Evolutionary conservation across 768 basidiomycete genomes (phyloP), one percentile per base, ranked within the genome.

Genomic region (Cantharellus cinnabarinus): DNA sequence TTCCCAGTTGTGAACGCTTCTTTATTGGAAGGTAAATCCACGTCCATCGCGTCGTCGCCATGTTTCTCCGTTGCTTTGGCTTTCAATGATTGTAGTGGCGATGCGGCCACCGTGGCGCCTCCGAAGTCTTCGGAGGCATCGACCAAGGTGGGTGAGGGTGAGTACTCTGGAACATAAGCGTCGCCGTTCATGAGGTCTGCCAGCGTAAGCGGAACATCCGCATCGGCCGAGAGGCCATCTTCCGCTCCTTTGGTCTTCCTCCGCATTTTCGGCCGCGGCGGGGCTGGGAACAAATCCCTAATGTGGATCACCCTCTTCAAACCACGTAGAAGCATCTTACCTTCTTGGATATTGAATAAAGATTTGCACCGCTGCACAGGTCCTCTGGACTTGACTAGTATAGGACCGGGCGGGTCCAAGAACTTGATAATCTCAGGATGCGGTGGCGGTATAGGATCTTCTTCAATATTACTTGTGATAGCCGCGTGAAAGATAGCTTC

Each of bases 401-500:
- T 79, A 40, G 73, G 75, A 40, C 71, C 75, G 0, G 93, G 93
- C 3, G 88, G 80, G 5, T 88, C 73, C 64, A 95, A 82, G 69
- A 86, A 98, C 66, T 85, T 89, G 38, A 78, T 71, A 0, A 95
- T 74, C 59, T 88, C 87, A 2, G 82, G 83, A 69, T 95, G 89
- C 1, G 89, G 86, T 2, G 87, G 86, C 1, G 85, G 82, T 4
- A 94, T 75, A 0, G 89, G 89, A 59, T 88, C 74, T 4, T 74
- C 74, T 29, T 74, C 69, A n/a, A 93, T 68, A 66, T 95, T 86
- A 2, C 77, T 71, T 20, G 84, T 81, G 5, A 89, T 76, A 2
- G 89, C 89, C 56, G 78, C 77, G 66, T 95, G 93, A 70, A 94
- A 88, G 65, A 90, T 80, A 7, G 91, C 91, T 72, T 95, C 90